Evolutionary conservation across 176 grass and related monocot genomes (phyloP).

Genomic region (Leersia perrieri): DNA sequence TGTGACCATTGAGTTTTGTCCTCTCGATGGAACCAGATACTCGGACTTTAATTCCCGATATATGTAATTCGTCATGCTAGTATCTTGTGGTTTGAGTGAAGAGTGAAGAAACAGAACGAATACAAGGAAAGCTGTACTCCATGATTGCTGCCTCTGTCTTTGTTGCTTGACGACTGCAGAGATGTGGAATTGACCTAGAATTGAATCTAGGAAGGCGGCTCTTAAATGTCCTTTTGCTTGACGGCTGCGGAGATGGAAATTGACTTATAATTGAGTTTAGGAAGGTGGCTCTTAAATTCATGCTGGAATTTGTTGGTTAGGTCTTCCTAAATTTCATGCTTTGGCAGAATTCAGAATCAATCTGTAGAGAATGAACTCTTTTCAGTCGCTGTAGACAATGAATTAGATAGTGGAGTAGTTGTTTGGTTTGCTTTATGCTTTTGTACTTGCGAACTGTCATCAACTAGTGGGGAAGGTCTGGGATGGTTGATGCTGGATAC

Average conservation of each 20-base stretch:
- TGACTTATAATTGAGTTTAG: not conserved
- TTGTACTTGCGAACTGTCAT: not conserved
- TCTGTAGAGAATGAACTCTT: not conserved
- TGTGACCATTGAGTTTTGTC: not conserved
- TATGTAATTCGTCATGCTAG: not conserved
- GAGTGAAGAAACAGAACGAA: not conserved
- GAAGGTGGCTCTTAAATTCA: constrained; percentile 30
- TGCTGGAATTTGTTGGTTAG: constrained; percentile 28
- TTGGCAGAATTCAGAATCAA: not conserved
- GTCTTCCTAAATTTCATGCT: not conserved
- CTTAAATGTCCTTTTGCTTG: too few species aligned
- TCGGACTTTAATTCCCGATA: too few species aligned
- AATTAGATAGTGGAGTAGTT: not conserved
- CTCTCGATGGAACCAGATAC: too few species aligned
- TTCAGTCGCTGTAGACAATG: not conserved
- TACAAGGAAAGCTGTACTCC: not conserved
- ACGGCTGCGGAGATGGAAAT: not conserved
- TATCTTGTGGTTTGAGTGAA: not conserved
- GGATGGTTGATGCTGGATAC: too few species aligned
- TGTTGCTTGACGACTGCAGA: not conserved
- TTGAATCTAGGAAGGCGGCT: not conserved
- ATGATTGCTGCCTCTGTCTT: not conserved
- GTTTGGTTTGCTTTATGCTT: not conserved
- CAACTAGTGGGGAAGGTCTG: not conserved
- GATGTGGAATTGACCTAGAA: not conserved